Base-by-base conservation (phyloP, 1,139 yeast species). In the Diutina rugosa region DNA sequence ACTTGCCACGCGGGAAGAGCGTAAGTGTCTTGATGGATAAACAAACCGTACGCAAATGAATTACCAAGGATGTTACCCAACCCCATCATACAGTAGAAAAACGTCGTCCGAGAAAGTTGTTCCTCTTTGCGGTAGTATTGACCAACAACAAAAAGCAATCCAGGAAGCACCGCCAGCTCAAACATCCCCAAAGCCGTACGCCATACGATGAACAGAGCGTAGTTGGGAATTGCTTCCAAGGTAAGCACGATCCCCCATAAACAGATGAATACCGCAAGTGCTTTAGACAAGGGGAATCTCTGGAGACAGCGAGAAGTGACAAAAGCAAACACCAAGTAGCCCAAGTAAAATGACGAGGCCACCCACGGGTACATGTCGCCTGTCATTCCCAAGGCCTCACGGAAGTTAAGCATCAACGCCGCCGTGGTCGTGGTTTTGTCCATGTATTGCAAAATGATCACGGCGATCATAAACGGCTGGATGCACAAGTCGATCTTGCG, bases 1-100 rank as follows among this genome's bases (percentile, higher is more conserved):
- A 77, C 60, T 60, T 73, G 77, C 84, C 85, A 81, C 1, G 69
- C 71, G 5, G 66, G 70, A 18, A 80, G 62, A 26, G 74, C 49
- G 62, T 68, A 73, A 8, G 66, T 54, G 14, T 62, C 65, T 55
- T 68, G 70, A 58, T 70, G 67, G 41, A 61, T 64, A 46, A 69
- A 72, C 6, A 75, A 63, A 51, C 81, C 81, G 59, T 79, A 79
- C 1, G 84, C 81, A 61, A 82, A 74, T 4, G 77, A 72, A 6
- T 26, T 18, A 47, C 85, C 87, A 21, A 81, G 58, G 21, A 81
- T 71, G 14, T 74, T 71, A 59, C 85, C 84, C 29, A 79, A 62
- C 35, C 85, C 85, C 59, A 76, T 73, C 62, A 72, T 76, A 21
- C 78, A 73, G 60, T 77, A 77, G 83, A 61, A 60, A 29, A 59